Conservation (phyloP, 257 asterid species). For the Jacaranda mimosifolia region DNA sequence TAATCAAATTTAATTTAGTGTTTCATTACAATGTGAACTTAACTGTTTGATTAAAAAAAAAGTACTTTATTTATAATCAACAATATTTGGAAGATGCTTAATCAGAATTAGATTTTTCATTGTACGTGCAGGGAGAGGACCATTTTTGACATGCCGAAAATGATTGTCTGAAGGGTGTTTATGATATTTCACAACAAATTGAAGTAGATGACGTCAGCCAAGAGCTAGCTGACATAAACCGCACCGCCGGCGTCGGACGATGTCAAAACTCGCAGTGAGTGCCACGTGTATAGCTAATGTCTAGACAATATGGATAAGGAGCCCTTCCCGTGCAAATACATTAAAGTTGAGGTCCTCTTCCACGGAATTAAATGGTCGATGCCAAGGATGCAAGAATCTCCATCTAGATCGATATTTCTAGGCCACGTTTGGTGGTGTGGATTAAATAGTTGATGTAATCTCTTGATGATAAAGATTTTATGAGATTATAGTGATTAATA, state of each 20-base stretch:
- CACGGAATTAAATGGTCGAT: slow-evolving; percentile 11
- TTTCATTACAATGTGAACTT: too few species aligned
- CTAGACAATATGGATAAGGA: slow-evolving; percentile 54
- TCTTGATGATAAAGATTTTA: too few species aligned
- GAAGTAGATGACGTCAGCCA: slow-evolving; percentile 34
- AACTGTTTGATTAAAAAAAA: too few species aligned
- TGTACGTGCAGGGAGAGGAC: background rate
- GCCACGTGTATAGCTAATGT: slow-evolving; percentile 53
- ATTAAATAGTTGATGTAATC: too few species aligned
- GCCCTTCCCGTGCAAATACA: slow-evolving; percentile 28
- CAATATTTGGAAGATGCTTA: too few species aligned
- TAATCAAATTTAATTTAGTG: too few species aligned
- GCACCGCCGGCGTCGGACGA: slow-evolving; percentile 43
- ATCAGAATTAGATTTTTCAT: too few species aligned
- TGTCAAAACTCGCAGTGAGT: slow-evolving; percentile 17
- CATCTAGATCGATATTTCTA: background rate
- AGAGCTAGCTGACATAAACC: slow-evolving; percentile 15
- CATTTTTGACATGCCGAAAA: slow-evolving; percentile 19
- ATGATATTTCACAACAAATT: slow-evolving; percentile 29
- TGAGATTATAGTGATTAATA: too few species aligned
- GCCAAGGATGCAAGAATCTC: slow-evolving; percentile 21
- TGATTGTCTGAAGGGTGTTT: slow-evolving; percentile 36
- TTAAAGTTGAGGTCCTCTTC: slow-evolving; percentile 32
- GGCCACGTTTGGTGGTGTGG: background rate
- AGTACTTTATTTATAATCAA: too few species aligned